phyloP scores from a whole-genome alignment of 2,329 filamentous ascomycete genomes.

The Fusarium setosum region DNA sequence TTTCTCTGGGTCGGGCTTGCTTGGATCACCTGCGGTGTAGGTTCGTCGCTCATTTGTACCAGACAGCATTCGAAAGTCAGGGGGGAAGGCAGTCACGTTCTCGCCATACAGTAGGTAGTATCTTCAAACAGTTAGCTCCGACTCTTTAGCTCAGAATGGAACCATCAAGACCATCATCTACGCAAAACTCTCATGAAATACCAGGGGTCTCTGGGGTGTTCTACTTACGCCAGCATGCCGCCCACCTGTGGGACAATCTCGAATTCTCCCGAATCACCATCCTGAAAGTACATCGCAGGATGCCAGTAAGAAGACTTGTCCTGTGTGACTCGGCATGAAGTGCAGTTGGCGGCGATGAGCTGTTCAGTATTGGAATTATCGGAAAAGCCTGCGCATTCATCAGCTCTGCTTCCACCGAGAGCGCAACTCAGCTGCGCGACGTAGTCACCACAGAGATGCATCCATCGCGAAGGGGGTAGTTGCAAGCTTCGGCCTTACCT shows the following conservation, averaged over 20 bases:
- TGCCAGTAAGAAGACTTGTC: constrained; percentile 94
- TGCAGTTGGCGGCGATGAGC: constrained; percentile 74
- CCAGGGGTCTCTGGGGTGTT: neutral
- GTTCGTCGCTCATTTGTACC: constrained; percentile 76
- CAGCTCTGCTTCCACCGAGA: constrained; percentile 14
- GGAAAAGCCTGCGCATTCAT: constrained; percentile 68
- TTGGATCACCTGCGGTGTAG: constrained; percentile 76
- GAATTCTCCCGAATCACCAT: constrained; percentile 70
- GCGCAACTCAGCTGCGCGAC: neutral
- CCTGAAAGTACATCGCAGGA: constrained; percentile 81
- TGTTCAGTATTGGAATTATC: constrained; percentile 66
- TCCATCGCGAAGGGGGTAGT: neutral
- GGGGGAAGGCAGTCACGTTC: constrained; percentile 79
- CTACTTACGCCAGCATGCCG: constrained; percentile 86
- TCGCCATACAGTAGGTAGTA: constrained; percentile 84
- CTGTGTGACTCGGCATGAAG: constrained; percentile 81
- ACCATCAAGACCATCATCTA: neutral
- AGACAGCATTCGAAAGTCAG: constrained; percentile 84
- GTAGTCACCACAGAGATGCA: neutral
- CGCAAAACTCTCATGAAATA: neutral
- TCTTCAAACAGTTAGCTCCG: constrained; percentile 52
- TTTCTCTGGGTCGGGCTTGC: constrained; percentile 72
- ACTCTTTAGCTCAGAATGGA: neutral
- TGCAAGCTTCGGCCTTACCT: constrained; percentile 64
- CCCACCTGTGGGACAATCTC: constrained; percentile 80